Conservation (phyloP, 2,329 filamentous ascomycete species). For the Chaetomium sp. region DNA sequence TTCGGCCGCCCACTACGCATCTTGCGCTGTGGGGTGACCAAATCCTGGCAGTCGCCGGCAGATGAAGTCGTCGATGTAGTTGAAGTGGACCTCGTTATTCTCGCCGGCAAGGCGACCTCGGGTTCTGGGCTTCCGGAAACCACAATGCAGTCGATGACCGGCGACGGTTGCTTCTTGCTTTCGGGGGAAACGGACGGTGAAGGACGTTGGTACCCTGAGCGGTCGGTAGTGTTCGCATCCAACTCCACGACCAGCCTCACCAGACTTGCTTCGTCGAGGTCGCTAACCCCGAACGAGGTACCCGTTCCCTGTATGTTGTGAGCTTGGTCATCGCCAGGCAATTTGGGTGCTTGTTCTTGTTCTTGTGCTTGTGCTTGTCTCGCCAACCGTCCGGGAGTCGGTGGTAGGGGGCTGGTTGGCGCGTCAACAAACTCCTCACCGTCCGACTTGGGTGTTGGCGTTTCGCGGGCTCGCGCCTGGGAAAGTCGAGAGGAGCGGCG, state of each 20-base stretch:
- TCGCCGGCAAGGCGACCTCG: constrained; percentile 5
- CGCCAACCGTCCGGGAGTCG: constrained; percentile 25
- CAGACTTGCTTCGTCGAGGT: constrained; percentile 43
- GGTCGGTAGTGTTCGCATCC: constrained; percentile 35
- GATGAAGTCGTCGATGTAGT: constrained; percentile 9
- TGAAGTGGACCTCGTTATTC: constrained; percentile 14
- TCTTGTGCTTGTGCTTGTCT: constrained; percentile 19
- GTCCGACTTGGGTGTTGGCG: constrained; percentile 34
- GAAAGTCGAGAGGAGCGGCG: constrained; percentile 15
- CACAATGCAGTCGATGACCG: constrained; percentile 29
- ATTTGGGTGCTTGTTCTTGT: constrained; percentile 9
- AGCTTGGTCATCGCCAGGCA: neutral
- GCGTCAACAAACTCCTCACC: constrained; percentile 47
- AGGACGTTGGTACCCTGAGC: constrained; percentile 22
- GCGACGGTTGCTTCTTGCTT: constrained; percentile 18
- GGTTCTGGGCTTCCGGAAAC: constrained; percentile 24
- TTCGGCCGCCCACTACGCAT: constrained; percentile 22
- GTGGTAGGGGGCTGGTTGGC: constrained; percentile 35
- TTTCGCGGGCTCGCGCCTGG: constrained; percentile 27
- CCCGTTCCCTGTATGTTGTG: constrained; percentile 8
- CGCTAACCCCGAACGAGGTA: constrained; percentile 36
- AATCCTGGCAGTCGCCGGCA: constrained; percentile 10
- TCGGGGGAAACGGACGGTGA: constrained; percentile 27
- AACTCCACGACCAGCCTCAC: constrained; percentile 44
- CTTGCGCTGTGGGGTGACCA: constrained; percentile 19